Evolutionary conservation across 1,139 yeast species (phyloP).

Genomic region (Yamadazyma triangularis): DNA sequence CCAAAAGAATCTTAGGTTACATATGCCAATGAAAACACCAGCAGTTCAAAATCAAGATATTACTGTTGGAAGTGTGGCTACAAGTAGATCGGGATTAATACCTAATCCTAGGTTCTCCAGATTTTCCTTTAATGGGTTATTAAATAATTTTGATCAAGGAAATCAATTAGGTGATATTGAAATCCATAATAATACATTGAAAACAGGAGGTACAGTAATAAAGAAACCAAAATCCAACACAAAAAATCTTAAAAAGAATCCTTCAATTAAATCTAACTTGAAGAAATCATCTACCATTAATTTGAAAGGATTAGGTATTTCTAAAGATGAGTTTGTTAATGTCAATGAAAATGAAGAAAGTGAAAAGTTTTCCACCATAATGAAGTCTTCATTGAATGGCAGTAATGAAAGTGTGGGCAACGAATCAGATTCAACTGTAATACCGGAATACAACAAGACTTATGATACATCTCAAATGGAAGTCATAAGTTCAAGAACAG

Average conservation of each 20-base stretch:
- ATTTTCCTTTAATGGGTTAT: conserved; percentile 39
- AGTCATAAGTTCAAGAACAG: conserved; percentile 28
- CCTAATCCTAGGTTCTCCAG: conserved; percentile 46
- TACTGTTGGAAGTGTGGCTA: background rate
- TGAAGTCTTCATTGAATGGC: conserved; percentile 12
- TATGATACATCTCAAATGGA: conserved; percentile 11
- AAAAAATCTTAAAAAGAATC: background rate
- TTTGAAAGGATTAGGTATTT: conserved; percentile 31
- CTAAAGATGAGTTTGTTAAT: conserved; percentile 17
- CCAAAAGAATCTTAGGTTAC: background rate
- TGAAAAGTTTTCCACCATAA: conserved; percentile 11
- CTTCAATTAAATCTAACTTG: conserved; percentile 9
- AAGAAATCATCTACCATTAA: conserved; percentile 22
- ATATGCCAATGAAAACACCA: background rate
- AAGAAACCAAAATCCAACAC: conserved; percentile 8
- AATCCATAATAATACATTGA: conserved; percentile 20
- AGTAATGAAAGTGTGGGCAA: conserved; percentile 17
- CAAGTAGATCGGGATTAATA: conserved; percentile 15
- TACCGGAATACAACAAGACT: background rate
- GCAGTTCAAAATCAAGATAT: background rate
- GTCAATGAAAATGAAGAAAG: conserved; percentile 17
- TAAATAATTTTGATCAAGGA: conserved; percentile 21
- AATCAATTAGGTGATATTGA: conserved; percentile 20
- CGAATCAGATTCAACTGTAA: conserved; percentile 4
- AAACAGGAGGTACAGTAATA: conserved; percentile 30